phyloP scores from a whole-genome alignment of 306 rosid species.

The Erythrophleum fordii region DNA sequence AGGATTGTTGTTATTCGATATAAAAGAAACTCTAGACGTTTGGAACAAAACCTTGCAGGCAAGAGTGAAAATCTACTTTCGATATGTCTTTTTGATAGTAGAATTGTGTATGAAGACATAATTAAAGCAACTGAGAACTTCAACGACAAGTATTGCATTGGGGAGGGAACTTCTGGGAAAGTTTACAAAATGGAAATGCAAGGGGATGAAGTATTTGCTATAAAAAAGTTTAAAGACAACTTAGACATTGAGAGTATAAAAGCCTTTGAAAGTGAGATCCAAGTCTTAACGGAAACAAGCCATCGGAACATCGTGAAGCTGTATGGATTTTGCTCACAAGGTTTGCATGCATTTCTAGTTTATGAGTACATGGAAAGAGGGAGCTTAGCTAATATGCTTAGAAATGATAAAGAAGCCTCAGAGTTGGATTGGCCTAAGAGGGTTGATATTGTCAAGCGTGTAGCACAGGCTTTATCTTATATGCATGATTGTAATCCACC shows the following conservation, averaged over 20 bases:
- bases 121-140: no score
- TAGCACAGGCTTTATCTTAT: background rate
- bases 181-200: background rate
- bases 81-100: constrained; percentile 38
- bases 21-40: no score
- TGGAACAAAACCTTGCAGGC: no score
- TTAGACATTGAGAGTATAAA: background rate
- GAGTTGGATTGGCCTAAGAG: background rate
- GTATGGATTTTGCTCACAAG: background rate
- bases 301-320: constrained; percentile 25
- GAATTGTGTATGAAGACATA: no score
- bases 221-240: constrained; percentile 32
- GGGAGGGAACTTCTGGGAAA: constrained; percentile 33
- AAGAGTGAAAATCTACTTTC: no score
- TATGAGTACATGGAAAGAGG: constrained; percentile 1
- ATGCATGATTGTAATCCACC: background rate
- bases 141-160: constrained; percentile 38
- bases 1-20: no score
- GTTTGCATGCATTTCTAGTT: background rate
- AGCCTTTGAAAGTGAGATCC: constrained; percentile 30
- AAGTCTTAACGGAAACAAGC: constrained; percentile 33
- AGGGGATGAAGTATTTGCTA: no score
- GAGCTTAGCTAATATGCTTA: background rate
- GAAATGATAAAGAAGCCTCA: background rate
- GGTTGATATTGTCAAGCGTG: background rate